Base-by-base conservation (phyloP, 2,329 filamentous ascomycete genomes). In the Botrytis sinoallii region DNA sequence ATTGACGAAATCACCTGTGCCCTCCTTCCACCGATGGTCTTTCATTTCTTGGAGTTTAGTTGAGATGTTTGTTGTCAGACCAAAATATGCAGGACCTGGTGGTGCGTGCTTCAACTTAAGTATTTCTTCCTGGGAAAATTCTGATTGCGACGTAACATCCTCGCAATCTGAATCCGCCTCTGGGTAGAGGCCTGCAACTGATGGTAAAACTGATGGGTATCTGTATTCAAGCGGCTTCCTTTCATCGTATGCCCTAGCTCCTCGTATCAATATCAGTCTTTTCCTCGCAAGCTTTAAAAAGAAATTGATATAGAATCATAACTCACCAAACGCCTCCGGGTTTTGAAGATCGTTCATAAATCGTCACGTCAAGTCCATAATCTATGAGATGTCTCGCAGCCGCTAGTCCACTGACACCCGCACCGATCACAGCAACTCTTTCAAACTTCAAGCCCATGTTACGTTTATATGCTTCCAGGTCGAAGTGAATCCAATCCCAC, bases 281-380 rank as follows among this genome's bases (percentile, higher is more conserved):
- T 42, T n/a, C 22, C 4, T 57, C 4, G 22, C 46, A 16, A 65
- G 38, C 2, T 22, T 7, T 22, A 9, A 22, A 14, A 7, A 29
- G 22, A 7, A 25, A 2, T 20, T 14, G 52, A n/a, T 16, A 55
- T 65, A 60, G 29, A 55, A 6, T 18, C 1, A 18, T 20, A 44
- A 63, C 72, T 46, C 35, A 78, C 88, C 88, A 90, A 42, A 88
- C 84, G 22, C 88, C 88, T 3, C 88, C 88, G n/a, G 85, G 83
- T 25, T 82, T 83, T 71, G 82, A 81, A 7, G 84, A 85, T 71
- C 88, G 82, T 75, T 90, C 88, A 75, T 86, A 89, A 0, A 90
- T 84, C 0, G 84, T 85, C 1, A 88, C 85, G 14, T 88, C 82
- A 7, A 87, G 72, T 0, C 84, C 85, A 12, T 81, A 80, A 64